Evolutionary conservation across 2,329 filamentous ascomycete species (phyloP).

Genomic region (Epichloe gansuensis): DNA sequence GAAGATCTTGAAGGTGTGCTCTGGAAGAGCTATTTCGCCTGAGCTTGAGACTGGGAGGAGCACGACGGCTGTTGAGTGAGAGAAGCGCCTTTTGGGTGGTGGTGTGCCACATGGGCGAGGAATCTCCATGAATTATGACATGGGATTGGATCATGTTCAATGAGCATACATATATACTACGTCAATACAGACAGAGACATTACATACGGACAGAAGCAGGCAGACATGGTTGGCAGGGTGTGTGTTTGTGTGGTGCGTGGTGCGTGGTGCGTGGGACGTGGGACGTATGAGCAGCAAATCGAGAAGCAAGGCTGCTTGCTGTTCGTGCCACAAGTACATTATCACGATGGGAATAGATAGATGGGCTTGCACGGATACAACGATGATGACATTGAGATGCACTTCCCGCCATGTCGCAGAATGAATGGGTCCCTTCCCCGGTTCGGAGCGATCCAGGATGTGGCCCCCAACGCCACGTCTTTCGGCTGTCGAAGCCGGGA

Average conservation of each 20-base stretch:
- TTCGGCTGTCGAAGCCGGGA: no score
- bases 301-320: background rate
- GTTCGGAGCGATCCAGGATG: no score
- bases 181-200: no score
- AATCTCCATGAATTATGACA: background rate
- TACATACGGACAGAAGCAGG: background rate
- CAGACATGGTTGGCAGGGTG: background rate
- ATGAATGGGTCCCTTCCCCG: no score
- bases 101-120: background rate
- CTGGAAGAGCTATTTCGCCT: slow-evolving; percentile 99
- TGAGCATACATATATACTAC: no score
- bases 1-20: slow-evolving; percentile 92
- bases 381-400: background rate
- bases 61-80: background rate
- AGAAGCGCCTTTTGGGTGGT: no score
- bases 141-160: no score
- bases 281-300: background rate
- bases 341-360: background rate
- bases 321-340: background rate
- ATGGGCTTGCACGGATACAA: background rate
- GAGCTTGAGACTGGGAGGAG: slow-evolving; percentile 10
- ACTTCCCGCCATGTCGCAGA: no score
- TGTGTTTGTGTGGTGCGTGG: background rate
- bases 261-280: background rate
- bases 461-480: no score